phyloP scores from a whole-genome alignment of 495 filamentous ascomycete genomes.

The Xylaria palmicola region DNA sequence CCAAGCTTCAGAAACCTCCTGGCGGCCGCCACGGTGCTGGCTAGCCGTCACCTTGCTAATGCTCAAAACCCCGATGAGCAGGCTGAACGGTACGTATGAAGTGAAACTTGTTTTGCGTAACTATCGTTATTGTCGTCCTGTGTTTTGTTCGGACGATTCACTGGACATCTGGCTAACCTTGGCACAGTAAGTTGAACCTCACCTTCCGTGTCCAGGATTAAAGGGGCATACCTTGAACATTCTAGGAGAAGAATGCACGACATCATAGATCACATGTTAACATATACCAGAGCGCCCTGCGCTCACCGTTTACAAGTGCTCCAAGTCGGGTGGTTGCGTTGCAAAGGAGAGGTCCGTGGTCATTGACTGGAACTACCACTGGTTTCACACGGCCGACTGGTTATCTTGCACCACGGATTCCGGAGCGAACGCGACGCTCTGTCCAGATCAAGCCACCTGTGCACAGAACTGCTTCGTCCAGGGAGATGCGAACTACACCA shows the following conservation, averaged over 20 bases:
- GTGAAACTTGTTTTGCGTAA: too few species aligned
- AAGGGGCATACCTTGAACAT: neutral
- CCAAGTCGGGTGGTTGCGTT: conserved; percentile 51
- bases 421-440: conserved; percentile 51
- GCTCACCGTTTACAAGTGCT: conserved; percentile 58
- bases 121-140: neutral
- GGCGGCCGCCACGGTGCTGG: neutral
- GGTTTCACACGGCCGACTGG: conserved; percentile 52
- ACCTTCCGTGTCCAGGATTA: neutral
- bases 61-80: conserved; percentile 14
- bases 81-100: conserved; percentile 12
- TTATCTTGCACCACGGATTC: conserved; percentile 53
- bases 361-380: conserved; percentile 66
- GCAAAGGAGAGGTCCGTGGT: conserved; percentile 53
- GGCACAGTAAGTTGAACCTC: conserved; percentile 1
- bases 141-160: neutral
- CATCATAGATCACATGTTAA: neutral
- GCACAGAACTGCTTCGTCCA: conserved; percentile 56
- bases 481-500: conserved; percentile 60
- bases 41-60: conserved; percentile 5
- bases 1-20: conserved; percentile 15
- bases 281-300: conserved; percentile 47
- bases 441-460: conserved; percentile 53
- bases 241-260: neutral
- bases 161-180: conserved; percentile 2